Percentiles rank a stretch among this genome's conserved stretches.
phyloP scores from a whole-genome alignment of 768 basidiomycete genomes.

The Amanita rubescens region DNA sequence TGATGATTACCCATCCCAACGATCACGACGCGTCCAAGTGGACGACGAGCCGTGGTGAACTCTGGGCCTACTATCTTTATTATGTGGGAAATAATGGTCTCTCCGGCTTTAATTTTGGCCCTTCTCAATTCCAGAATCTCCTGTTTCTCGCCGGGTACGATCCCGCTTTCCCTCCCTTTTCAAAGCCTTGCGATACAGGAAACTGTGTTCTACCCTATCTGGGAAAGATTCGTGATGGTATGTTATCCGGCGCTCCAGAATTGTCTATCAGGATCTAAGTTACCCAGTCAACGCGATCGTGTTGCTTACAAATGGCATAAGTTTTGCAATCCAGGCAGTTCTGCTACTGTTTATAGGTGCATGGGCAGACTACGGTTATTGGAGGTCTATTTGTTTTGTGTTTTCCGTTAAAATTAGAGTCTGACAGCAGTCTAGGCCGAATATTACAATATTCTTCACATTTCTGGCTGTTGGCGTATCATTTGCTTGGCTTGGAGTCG shows the following conservation, averaged over 20 bases:
- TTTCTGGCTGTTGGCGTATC: conserved; percentile 57
- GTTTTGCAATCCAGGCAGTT: conserved; percentile 68
- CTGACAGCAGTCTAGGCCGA: conserved; percentile 39
- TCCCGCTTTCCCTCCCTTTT: conserved; percentile 48
- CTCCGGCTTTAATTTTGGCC: conserved; percentile 65
- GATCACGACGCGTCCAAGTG: conserved; percentile 9
- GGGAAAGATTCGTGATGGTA: conserved; percentile 53
- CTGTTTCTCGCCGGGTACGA: conserved; percentile 70
- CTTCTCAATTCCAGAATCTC: conserved; percentile 69
- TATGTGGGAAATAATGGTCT: conserved; percentile 64
- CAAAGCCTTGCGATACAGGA: conserved; percentile 40
- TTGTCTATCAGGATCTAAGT: not conserved
- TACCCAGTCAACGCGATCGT: conserved; percentile 66
- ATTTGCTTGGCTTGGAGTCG: conserved; percentile 74
- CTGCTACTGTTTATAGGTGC: conserved; percentile 61
- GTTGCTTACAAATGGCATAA: conserved; percentile 71
- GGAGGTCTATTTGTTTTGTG: conserved; percentile 40
- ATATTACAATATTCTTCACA: conserved; percentile 73
- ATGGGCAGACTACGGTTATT: conserved; percentile 78
- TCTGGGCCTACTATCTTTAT: conserved; percentile 57
- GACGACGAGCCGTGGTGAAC: conserved; percentile 41
- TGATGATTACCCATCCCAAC: not conserved
- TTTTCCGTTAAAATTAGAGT: not conserved
- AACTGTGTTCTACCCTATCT: conserved; percentile 63
- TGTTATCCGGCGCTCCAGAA: conserved; percentile 16